Evolutionary conservation across 371 early-diverging fungal species (phyloP), one percentile per base, ranked within the genome.

Genomic region (Mucor circinelloides): DNA sequence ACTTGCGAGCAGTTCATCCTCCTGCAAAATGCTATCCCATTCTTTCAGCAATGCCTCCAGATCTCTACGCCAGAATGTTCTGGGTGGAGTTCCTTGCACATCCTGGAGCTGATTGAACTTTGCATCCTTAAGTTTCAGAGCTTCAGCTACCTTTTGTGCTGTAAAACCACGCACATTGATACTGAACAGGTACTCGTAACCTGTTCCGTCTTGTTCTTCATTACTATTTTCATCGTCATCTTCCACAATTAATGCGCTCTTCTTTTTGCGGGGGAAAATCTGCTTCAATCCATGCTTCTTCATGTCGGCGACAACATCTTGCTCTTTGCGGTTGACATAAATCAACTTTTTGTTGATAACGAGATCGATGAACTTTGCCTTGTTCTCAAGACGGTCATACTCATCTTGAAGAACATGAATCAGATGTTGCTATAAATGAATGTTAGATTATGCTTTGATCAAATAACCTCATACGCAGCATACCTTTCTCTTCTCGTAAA

Each of bases 161-260:
- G 99, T 99, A 67, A 99, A 87, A 58, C 87, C 94, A 83, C 92
- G 92, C 23, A 99, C 93, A 28, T 94, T 93, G 94, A 99, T 97
- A 13, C 85, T 77, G 60, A 99, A 85, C 36, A 99, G 84, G 71
- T 99, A 99, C 68, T 98, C 96, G 72, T 89, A 99, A 27, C 93
- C 96, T 23, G 75, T 71, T 15, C 36, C 78, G 25, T 68, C 66
- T 25, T 56, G 55, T 1, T 65, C 55, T 3, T 71, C 67, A 13
- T 13, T 52, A 15, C 10, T 50, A 12, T 27, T 40, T 17, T 52
- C 42, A n/a, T 83, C 82, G 3, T 73, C 80, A 4, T 75, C 82
- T 13, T 82, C 84, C 15, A 89, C 79, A 34, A 80, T 67, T 27
- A 72, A 55, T 0, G 67, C 63, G 25, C 70, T 78, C 15, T 73